Conservation (phyloP, 2,329 filamentous ascomycete species). For the Colletotrichum sp. region DNA sequence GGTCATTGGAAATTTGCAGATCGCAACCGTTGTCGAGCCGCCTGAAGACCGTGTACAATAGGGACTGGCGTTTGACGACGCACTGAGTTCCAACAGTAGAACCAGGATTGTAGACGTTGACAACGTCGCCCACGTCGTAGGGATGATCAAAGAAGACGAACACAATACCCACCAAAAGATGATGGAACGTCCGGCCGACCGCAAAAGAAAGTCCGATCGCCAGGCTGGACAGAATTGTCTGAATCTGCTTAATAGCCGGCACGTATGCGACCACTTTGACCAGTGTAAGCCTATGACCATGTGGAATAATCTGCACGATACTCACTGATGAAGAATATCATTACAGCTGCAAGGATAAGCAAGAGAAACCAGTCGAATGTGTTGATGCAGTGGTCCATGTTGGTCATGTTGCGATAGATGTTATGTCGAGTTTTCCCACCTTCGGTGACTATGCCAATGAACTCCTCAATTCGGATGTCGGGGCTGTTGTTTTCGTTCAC, state of each 20-base stretch:
- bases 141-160: conserved; percentile 79
- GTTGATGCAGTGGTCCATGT: conserved; percentile 33
- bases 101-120: conserved; percentile 59
- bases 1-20: conserved; percentile 59
- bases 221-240: conserved; percentile 28
- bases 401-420: conserved; percentile 31
- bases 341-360: conserved; percentile 25
- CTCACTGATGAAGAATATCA: conserved; percentile 30
- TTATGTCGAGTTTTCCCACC: conserved; percentile 28
- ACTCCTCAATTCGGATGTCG: conserved; percentile 32
- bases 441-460: conserved; percentile 30
- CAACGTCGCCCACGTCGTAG: conserved; percentile 75
- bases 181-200: conserved; percentile 74
- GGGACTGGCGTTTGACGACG: conserved; percentile 33
- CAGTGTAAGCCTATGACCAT: neutral
- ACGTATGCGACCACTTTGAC: conserved; percentile 24
- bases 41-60: conserved; percentile 38
- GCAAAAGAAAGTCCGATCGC: conserved; percentile 68
- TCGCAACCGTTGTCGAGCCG: conserved; percentile 33
- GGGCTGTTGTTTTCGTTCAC: conserved; percentile 26
- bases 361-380: conserved; percentile 34
- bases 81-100: conserved; percentile 20
- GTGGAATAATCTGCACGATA: neutral
- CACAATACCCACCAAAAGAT: conserved; percentile 72
- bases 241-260: conserved; percentile 31